Evolutionary conservation across 1,284 basidiomycete genomes (phyloP), one percentile per base, ranked within the genome.

Genomic region (Stygiomarasmius scandens): DNA sequence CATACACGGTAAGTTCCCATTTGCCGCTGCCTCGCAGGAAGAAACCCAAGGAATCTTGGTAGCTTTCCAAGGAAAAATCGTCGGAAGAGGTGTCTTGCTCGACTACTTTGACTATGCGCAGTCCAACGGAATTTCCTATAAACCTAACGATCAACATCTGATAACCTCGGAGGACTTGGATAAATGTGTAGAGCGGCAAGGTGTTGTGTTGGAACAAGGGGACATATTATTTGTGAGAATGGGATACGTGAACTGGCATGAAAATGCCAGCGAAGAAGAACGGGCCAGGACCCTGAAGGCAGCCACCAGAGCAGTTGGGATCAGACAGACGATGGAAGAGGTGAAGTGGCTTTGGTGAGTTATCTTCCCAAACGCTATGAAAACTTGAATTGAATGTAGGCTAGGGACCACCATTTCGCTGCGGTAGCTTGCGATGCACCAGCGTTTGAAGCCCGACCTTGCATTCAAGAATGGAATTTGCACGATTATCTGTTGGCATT

Each of bases 391-490:
- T n/a, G n/a, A n/a, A n/a, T n/a, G n/a, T n/a, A n/a, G n/a, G 25
- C 25, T 41, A 49, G 48, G 48, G 25, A 49, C 12, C 48, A 49
- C 25, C 48, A 49, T 49, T 49, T 49, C 16, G 23, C 48, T 14
- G 48, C 27, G 19, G 48, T 49, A 16, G 48, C 48, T n/a, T 49
- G 48, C n/a, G 48, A 49, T 32, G 48, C 48, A 14, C 48, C 48
- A 19, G 48, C 48, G 16, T 49, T 49, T 32, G 48, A 49, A 27
- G 25, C 27, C 22, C 23, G 48, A 19, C 48, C 48, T n/a, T 1
- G 24, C 12, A 32, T 32, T 19, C 24, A 27, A 20, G 48, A 49
- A n/a, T 49, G 48, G 48, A 32, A 49, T 19, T 20, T 49, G 32
- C 48, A 49, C 48, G 48, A 49, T 27, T 49, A 49, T 25, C 25